These are phyloP conservation scores for Cydonia oblonga DNA, from an alignment of 331 rosid genomes.

Conservation along the genomic window DNA sequence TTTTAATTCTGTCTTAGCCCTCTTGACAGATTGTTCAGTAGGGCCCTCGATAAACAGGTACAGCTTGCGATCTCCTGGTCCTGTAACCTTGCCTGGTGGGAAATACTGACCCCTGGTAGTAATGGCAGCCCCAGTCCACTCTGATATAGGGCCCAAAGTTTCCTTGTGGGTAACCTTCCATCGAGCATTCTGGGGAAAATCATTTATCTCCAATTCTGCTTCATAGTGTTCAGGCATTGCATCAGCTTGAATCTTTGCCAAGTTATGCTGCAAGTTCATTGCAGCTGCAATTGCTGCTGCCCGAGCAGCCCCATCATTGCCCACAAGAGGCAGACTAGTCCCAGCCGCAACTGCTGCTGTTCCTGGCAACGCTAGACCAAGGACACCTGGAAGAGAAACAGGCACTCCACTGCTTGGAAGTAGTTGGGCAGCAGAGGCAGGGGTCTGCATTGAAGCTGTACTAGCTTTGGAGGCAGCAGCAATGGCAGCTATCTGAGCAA, in stretches of 20 bases:
- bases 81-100: conserved; percentile 70
- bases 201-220: conserved; percentile 90
- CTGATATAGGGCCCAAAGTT: conserved; percentile 84
- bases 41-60: conserved; percentile 94
- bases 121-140: conserved; percentile 97
- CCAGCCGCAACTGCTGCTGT: conserved; percentile 43
- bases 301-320: conserved; percentile 68
- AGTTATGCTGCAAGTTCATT: conserved; percentile 78
- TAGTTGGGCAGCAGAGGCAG: conserved; percentile 44
- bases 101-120: conserved; percentile 91
- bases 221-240: conserved; percentile 91
- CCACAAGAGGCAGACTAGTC: conserved; percentile 36
- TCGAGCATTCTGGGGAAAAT: conserved; percentile 95
- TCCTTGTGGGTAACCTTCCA: conserved; percentile 99
- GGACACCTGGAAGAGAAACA: conserved; percentile 47
- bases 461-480: conserved; percentile 64
- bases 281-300: conserved; percentile 80
- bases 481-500: conserved; percentile 57
- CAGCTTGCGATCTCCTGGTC: conserved; percentile 90
- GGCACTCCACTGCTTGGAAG: conserved; percentile 57
- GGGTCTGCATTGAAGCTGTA: conserved; percentile 37
- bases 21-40: conserved; percentile 78
- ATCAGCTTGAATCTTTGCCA: conserved; percentile 73
- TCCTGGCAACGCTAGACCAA: conserved; percentile 39
- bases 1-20: conserved; percentile 79